Percentiles rank a stretch among this genome's conserved stretches.
These are phyloP conservation scores for Rhodotorula sp. DNA, from an alignment of 1,284 basidiomycete species.

Conservation along the genomic window DNA sequence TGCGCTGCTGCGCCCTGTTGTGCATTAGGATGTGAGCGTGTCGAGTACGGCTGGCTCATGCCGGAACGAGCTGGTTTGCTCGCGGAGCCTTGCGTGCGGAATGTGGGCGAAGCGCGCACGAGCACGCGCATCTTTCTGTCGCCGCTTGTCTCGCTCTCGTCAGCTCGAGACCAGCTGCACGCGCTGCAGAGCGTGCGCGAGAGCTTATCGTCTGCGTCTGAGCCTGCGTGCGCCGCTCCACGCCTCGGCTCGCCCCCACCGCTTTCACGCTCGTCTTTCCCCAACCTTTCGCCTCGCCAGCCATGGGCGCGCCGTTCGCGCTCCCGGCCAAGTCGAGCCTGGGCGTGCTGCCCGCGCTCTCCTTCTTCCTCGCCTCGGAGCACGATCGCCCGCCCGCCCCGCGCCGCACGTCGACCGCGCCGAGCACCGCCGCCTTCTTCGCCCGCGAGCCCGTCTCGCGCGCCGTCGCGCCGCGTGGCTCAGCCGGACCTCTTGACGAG, in stretches of 20 bases:
- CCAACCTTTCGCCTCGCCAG: background rate
- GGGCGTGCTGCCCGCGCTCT: background rate
- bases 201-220: too few relatives aligned
- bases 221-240: background rate
- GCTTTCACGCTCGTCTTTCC: background rate
- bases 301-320: background rate
- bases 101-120: too few relatives aligned
- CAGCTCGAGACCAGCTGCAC: too few relatives aligned
- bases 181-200: too few relatives aligned
- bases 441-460: background rate
- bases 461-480: background rate
- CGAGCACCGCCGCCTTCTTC: background rate
- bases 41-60: too few relatives aligned
- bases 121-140: too few relatives aligned
- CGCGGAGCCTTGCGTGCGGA: too few relatives aligned
- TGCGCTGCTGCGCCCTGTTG: too few relatives aligned
- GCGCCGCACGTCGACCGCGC: background rate
- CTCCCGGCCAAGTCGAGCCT: background rate
- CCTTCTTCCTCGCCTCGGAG: background rate
- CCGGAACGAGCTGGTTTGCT: too few relatives aligned
- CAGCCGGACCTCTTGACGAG: background rate
- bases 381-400: background rate
- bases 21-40: too few relatives aligned
- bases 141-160: too few relatives aligned
- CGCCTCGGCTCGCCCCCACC: background rate